Evolutionary conservation across 257 asterid genomes (phyloP).

Genomic region (Capsicum chinense): DNA sequence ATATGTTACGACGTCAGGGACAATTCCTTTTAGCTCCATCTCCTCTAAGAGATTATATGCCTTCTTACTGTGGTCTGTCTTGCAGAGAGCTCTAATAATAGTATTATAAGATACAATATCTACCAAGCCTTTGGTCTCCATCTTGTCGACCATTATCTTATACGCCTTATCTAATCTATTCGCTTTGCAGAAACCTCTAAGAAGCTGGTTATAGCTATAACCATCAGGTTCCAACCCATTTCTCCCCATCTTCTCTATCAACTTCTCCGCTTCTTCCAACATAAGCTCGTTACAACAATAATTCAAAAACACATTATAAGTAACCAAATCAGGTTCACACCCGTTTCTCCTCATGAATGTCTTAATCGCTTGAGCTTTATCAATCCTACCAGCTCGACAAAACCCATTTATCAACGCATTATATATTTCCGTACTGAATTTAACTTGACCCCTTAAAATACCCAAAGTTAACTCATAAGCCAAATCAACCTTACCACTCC

Average conservation of each 20-base stretch:
- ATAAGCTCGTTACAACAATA: slow-evolving; percentile 68
- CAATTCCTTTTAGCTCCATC: slow-evolving; percentile 72
- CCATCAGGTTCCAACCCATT: slow-evolving; percentile 68
- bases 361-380: slow-evolving; percentile 82
- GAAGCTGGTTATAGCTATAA: slow-evolving; percentile 82
- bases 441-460: slow-evolving; percentile 71
- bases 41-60: slow-evolving; percentile 72
- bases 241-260: slow-evolving; percentile 72
- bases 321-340: slow-evolving; percentile 80
- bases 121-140: slow-evolving; percentile 71
- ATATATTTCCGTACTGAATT: slow-evolving; percentile 59
- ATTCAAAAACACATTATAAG: slow-evolving; percentile 75
- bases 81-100: slow-evolving; percentile 71
- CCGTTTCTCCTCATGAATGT: slow-evolving; percentile 81
- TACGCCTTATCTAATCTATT: slow-evolving; percentile 76
- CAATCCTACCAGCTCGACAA: slow-evolving; percentile 82
- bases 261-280: slow-evolving; percentile 78
- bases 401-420: slow-evolving; percentile 80
- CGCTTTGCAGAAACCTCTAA: slow-evolving; percentile 87
- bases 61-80: slow-evolving; percentile 48
- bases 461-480: slow-evolving; percentile 96
- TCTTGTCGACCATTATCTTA: slow-evolving; percentile 59
- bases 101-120: slow-evolving; percentile 93
- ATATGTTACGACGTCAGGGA: slow-evolving; percentile 81
- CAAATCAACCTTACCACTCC: slow-evolving; percentile 78